Evolutionary conservation across 306 rosid genomes (phyloP).

Genomic region (Carpinus viminea): DNA sequence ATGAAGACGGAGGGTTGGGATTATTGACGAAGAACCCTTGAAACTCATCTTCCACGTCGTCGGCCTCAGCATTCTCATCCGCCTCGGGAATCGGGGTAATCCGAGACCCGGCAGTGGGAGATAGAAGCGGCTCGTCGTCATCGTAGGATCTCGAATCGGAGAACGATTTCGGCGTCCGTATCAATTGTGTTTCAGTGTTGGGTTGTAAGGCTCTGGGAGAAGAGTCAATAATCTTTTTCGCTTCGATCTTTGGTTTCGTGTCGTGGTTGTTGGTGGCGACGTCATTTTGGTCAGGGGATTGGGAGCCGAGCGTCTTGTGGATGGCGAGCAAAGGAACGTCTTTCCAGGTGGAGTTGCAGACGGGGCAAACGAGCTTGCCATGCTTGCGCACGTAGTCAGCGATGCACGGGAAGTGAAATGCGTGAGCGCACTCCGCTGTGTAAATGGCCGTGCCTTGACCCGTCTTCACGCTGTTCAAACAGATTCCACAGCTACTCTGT

Average conservation of each 20-base stretch:
- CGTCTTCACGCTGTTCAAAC: slow-evolving; percentile 84
- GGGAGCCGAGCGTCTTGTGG: slow-evolving; percentile 48
- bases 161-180: slow-evolving; percentile 2
- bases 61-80: slow-evolving; percentile 52
- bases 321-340: slow-evolving; percentile 79
- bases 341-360: slow-evolving; percentile 81
- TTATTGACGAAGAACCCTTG: slow-evolving; percentile 76
- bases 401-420: slow-evolving; percentile 92
- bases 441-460: slow-evolving; percentile 97
- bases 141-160: slow-evolving; percentile 52
- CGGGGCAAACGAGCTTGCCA: slow-evolving; percentile 76
- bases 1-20: slow-evolving; percentile 51
- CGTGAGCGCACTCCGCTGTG: slow-evolving; percentile 93
- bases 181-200: slow-evolving; percentile 12
- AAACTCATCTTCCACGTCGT: slow-evolving; percentile 59
- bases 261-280: slow-evolving; percentile 3
- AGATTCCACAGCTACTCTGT: slow-evolving; percentile 96
- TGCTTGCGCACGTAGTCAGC: slow-evolving; percentile 69
- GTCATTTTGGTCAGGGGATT: slow-evolving; percentile 22
- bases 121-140: slow-evolving; percentile 72
- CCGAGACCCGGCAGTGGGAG: slow-evolving; percentile 49
- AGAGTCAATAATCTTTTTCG: slow-evolving; percentile 10
- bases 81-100: slow-evolving; percentile 70
- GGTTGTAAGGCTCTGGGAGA: slow-evolving; percentile 34
- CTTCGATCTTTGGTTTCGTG: slow-evolving; percentile 27